Base-by-base conservation (phyloP, 768 basidiomycete species). In the Boletus subparvulus region DNA sequence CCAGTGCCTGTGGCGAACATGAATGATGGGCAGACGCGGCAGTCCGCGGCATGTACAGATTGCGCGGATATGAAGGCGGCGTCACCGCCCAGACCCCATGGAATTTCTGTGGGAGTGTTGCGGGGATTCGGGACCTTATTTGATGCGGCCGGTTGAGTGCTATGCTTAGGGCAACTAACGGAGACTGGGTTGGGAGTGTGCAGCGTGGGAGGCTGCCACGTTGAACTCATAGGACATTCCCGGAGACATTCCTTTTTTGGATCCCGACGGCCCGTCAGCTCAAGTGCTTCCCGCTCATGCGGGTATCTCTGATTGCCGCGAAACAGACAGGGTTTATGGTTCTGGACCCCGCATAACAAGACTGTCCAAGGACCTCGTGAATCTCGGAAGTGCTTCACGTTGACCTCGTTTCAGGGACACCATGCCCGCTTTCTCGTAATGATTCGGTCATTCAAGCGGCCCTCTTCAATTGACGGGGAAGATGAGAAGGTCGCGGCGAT, bases 401-500 rank as follows among this genome's bases (percentile, higher is more conserved):
- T 59, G 56, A 45, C 64, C 66, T 64, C 58, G 64, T 61, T 67
- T 63, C 67, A 69, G 65, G 65, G 65, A 62, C 63, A 49, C 40
- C 63, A 56, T 61, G 60, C 55, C 59, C 59, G 49, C 50, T 68
- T 63, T 72, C 58, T 73, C 72, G 71, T 72, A 72, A 72, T 65
- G 62, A 54, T 67, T 70, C 67, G 63, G 70, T 73, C 70, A 68
- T 59, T 61, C 58, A 59, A 46, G 52, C 67, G 71, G 65, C 69
- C 48, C 64, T 58, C 62, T 56, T 52, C 61, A 61, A 66, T 63
- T 57, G 62, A 63, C 70, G 71, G 69, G 53, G 53, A 71, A 50
- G 50, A 50, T 42, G 55, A 63, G 66, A 72, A 70, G 63, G 42
- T 67, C 70, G 66, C 71, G 71, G 71, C 72, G 71, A 72, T 72